A percentile compares a stretch with the other conserved stretches of the same genome.
Conservation (phyloP, 352 stramenopile genomes). For the Phytophthora sansomeana region DNA sequence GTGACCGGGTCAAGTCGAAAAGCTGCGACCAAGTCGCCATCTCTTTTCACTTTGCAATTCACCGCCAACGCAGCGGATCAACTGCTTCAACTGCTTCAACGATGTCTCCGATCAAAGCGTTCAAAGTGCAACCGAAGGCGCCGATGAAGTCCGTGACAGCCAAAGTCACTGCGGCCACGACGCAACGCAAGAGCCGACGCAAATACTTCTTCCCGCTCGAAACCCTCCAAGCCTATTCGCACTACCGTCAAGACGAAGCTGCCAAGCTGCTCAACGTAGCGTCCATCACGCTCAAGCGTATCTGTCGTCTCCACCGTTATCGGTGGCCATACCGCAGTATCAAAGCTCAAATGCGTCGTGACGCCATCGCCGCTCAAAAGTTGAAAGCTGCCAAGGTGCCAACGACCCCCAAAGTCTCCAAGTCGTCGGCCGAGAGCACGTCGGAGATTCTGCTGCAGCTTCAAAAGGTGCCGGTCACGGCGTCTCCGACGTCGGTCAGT, state of each 20-base stretch:
- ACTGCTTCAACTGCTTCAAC: background rate
- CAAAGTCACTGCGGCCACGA: background rate
- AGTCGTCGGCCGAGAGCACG: background rate
- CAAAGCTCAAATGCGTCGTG: slow-evolving; percentile 46
- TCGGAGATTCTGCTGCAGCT: slow-evolving; percentile 30
- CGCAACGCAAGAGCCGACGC: slow-evolving; percentile 46
- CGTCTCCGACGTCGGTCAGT: slow-evolving; percentile 25
- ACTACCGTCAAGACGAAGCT: slow-evolving; percentile 64
- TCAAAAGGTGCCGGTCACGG: background rate
- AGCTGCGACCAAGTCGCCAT: background rate
- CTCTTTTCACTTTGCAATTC: slow-evolving; percentile 38
- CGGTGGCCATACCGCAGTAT: slow-evolving; percentile 59
- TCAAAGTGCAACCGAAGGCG: slow-evolving; percentile 1
- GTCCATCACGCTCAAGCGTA: slow-evolving; percentile 75
- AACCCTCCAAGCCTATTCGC: slow-evolving; percentile 45
- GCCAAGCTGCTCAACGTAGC: slow-evolving; percentile 49
- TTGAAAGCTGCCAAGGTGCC: background rate
- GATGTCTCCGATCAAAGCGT: background rate
- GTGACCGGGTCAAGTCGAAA: no score
- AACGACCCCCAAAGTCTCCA: background rate
- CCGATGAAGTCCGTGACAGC: no score
- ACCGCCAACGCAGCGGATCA: slow-evolving; percentile 7
- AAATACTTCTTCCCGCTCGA: slow-evolving; percentile 58
- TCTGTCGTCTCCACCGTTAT: slow-evolving; percentile 52
- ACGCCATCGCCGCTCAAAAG: slow-evolving; percentile 21